Base-by-base conservation (phyloP, 805 yeast genomes). In the Teunomyces kruisii region DNA sequence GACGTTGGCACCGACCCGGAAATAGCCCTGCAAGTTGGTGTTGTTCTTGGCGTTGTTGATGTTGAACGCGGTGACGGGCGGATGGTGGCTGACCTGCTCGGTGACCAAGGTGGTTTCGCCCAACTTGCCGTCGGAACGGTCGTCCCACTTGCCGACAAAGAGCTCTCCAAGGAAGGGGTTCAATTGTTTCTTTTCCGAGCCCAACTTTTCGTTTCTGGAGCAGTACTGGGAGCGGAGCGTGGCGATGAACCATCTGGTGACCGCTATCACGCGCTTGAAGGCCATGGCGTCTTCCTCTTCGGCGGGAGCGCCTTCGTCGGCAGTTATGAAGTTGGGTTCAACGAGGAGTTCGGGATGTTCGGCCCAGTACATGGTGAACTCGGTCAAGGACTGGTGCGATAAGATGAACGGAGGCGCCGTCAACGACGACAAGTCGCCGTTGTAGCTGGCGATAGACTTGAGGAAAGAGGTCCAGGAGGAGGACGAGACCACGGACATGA, bases 361-460 rank as follows among this genome's bases (percentile, higher is more conserved):
- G 39, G 90, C 88, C 97, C 99, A 94, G 70, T 88, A 94, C 65
- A 88, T 92, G 16, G 97, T 86, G 68, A 88, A 94, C 71, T 94
- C 99, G 28, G 81, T 81, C 56, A 89, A 75, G 2, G 97, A 91
- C 5, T 87, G 84, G 17, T 97, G 89, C 3, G 96, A 88, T 52
- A 94, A 75, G 53, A 94, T 94, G 70, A 92, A 94, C 7, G 98
- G 97, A 14, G 99, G 99, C 3, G 99, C 99, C 2, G 99, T 91
- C 60, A 94, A 72, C 3, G 96, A 82, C 14, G 97, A 88, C 51
- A 94, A 73, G 63, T 94, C 99, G 36, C 97, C 97, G 55, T 90
- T 89, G 67, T 88, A 92, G 3, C 95, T 81, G 27, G 97, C 94
- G 51, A 92, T 80, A 32, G 96, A 88, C 68, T 88, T 88, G 54